Percentiles rank a stretch among this genome's conserved stretches.
Evolutionary conservation across 2,329 filamentous ascomycete species (phyloP).

Genomic region (Metarhizium sp.): DNA sequence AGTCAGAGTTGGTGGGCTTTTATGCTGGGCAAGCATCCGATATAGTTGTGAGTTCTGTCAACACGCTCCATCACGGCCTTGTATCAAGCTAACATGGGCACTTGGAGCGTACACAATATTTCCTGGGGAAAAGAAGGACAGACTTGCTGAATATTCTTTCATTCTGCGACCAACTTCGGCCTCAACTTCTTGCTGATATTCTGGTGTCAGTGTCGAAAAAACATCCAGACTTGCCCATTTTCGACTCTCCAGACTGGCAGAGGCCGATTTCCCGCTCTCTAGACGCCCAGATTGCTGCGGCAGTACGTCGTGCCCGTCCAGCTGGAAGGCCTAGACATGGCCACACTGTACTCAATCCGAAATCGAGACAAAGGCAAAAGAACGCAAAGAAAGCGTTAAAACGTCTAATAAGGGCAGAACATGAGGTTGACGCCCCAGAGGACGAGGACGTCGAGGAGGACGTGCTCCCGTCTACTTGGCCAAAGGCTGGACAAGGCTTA

Average conservation of each 20-base stretch:
- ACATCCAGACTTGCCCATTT: slow-evolving; percentile 33
- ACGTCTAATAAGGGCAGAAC: slow-evolving; percentile 16
- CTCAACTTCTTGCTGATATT: slow-evolving; percentile 31
- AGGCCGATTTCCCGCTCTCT: slow-evolving; percentile 4
- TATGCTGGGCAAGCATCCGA: slow-evolving; percentile 22
- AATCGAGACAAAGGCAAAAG: slow-evolving; percentile 21
- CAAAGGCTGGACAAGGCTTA: slow-evolving; percentile 27
- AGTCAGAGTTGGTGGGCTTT: slow-evolving; percentile 29
- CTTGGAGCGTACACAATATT: slow-evolving; percentile 28
- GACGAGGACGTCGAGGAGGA: slow-evolving; percentile 15
- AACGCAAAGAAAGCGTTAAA: slow-evolving; percentile 24
- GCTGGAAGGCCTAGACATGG: slow-evolving; percentile 20
- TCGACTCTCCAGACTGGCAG: slow-evolving; percentile 32
- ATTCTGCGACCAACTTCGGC: slow-evolving; percentile 30
- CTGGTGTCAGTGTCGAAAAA: slow-evolving; percentile 32
- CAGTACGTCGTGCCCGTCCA: slow-evolving; percentile 5
- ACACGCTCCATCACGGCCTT: neutral
- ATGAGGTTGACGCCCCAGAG: slow-evolving; percentile 17
- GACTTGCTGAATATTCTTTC: slow-evolving; percentile 31
- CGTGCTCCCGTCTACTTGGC: slow-evolving; percentile 29
- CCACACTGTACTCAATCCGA: slow-evolving; percentile 17
- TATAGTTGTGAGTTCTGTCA: slow-evolving; percentile 19
- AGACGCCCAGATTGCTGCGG: neutral
- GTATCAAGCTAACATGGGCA: neutral
- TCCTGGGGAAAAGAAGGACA: slow-evolving; percentile 24